phyloP scores from a whole-genome alignment of 176 grass and related monocot species.

The Musa beccarii region DNA sequence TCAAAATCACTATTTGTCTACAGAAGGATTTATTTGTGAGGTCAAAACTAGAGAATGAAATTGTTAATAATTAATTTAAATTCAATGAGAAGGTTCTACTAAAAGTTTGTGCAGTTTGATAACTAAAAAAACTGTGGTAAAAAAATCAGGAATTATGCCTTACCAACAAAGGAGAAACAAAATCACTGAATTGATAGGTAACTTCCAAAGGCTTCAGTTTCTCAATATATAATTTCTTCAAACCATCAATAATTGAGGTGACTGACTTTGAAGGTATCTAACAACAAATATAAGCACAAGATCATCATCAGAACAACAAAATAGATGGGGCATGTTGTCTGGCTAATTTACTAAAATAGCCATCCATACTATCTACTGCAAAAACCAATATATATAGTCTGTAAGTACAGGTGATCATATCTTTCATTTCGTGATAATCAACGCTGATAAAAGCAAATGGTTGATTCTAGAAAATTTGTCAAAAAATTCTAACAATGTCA shows the following conservation, averaged over 20 bases:
- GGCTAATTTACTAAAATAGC: not conserved
- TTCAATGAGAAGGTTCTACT: not conserved
- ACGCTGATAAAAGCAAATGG: no score
- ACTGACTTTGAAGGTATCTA: slow-evolving; percentile 77
- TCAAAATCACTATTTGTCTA: slow-evolving; percentile 98
- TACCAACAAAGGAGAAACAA: slow-evolving; percentile 87
- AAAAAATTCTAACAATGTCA: no score
- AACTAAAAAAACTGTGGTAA: not conserved
- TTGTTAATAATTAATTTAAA: not conserved
- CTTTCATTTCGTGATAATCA: no score
- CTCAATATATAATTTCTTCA: slow-evolving; percentile 88
- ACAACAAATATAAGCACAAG: slow-evolving; percentile 11
- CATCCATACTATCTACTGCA: not conserved
- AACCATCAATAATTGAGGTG: slow-evolving; percentile 88
- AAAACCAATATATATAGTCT: not conserved
- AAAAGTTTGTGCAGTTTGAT: not conserved
- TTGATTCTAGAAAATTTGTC: no score
- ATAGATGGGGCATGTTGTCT: not conserved
- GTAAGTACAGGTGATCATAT: no score
- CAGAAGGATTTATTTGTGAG: slow-evolving; percentile 19
- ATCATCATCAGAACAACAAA: not conserved
- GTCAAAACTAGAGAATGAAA: not conserved
- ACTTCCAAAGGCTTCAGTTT: slow-evolving; percentile 98
- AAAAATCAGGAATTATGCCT: not conserved
- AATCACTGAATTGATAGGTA: slow-evolving; percentile 95